Percentiles rank a stretch among this genome's conserved stretches.
Evolutionary conservation across 331 rosid species (phyloP).

Genomic region (Phaseolus coccineus): DNA sequence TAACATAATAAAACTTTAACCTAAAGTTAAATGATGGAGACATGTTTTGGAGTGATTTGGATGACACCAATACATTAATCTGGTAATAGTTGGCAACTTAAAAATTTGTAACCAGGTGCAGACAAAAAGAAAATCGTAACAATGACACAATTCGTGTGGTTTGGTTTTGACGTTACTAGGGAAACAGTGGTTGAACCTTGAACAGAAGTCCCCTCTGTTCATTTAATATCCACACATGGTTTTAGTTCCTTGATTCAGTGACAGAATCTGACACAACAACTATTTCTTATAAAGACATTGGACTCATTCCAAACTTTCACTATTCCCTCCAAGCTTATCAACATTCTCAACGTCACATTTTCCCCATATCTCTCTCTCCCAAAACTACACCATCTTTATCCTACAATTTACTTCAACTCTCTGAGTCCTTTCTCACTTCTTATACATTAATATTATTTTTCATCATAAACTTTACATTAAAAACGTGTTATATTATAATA

Average conservation of each 20-base stretch:
- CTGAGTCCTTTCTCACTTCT: neutral
- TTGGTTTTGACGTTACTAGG: conserved; percentile 30
- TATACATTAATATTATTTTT: neutral
- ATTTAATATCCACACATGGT: conserved; percentile 22
- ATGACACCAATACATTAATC: neutral
- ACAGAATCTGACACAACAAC: conserved; percentile 46
- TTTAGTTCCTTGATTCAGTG: conserved; percentile 45
- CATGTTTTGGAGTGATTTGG: neutral
- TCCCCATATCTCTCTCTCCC: neutral
- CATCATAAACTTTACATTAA: too few species aligned
- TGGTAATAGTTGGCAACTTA: neutral
- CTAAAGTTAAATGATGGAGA: too few species aligned
- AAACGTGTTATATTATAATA: too few species aligned
- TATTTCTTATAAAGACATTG: conserved; percentile 33
- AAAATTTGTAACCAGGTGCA: neutral
- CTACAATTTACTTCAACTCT: neutral
- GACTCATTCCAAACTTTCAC: conserved; percentile 4
- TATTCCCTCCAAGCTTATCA: neutral
- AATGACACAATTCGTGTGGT: conserved; percentile 12
- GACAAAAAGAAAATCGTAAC: conserved; percentile 16
- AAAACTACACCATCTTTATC: neutral
- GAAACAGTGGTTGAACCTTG: neutral
- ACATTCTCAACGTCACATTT: neutral
- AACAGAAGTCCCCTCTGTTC: conserved; percentile 22
- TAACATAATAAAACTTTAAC: too few species aligned